phyloP scores from a whole-genome alignment of 2,329 filamentous ascomycete genomes.

The Diaporthe caulivora region DNA sequence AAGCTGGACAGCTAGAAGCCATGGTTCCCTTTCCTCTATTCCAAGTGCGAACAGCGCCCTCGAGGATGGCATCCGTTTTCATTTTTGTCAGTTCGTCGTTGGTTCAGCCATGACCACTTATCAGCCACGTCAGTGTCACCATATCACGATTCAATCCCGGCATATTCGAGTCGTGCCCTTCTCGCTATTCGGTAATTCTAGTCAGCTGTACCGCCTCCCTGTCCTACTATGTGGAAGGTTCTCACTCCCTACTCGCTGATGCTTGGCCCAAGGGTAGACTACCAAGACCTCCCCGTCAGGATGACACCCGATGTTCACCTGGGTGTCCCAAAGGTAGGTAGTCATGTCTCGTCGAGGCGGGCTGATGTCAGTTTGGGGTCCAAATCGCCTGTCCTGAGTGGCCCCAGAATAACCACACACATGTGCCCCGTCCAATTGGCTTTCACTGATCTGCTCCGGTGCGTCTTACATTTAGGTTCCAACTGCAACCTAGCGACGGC shows the following conservation, averaged over 20 bases:
- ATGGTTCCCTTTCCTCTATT: not conserved
- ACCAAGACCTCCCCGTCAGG: conserved; percentile 3
- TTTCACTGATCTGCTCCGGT: conserved; percentile 16
- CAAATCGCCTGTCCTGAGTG: not conserved
- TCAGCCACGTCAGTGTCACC: conserved; percentile 1
- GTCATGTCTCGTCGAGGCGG: not conserved
- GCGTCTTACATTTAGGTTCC: not conserved
- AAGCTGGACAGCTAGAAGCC: not conserved
- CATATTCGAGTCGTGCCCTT: conserved; percentile 8
- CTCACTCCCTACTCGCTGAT: not conserved
- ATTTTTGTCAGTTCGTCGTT: not conserved
- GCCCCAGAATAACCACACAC: not conserved
- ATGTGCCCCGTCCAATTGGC: conserved; percentile 17
- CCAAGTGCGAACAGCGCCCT: not conserved
- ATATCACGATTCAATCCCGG: conserved; percentile 5
- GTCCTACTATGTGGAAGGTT: not conserved
- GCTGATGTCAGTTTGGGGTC: conserved; percentile 23
- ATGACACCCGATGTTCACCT: not conserved
- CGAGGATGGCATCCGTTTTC: not conserved
- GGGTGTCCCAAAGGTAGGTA: not conserved
- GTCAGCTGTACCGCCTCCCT: conserved; percentile 5
- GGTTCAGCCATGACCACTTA: conserved; percentile 2
- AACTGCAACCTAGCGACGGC: not conserved
- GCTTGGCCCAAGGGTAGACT: not conserved
- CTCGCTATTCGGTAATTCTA: conserved; percentile 1